phyloP scores from a whole-genome alignment of 192 early-diverging fungal genomes.

The Entomortierella beljakovae region DNA sequence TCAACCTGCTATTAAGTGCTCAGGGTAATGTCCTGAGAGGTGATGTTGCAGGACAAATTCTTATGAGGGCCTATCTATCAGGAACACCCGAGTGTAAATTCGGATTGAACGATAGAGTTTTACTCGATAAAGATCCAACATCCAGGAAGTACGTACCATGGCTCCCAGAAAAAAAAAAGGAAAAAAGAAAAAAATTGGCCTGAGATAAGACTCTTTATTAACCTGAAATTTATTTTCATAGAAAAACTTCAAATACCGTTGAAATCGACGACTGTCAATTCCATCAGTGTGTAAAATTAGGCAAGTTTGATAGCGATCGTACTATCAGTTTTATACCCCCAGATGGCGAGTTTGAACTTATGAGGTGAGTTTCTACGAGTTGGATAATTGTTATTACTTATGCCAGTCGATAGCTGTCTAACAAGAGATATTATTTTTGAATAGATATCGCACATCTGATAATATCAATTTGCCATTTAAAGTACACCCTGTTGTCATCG shows the following conservation, averaged over 20 bases:
- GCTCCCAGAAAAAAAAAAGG: background rate
- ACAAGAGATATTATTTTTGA: too few relatives aligned
- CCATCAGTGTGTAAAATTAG: slow-evolving; percentile 97
- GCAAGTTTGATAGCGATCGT: slow-evolving; percentile 91
- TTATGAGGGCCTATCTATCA: slow-evolving; percentile 86
- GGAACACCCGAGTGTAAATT: slow-evolving; percentile 99
- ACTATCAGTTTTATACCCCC: slow-evolving; percentile 98
- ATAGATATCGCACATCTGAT: slow-evolving; percentile 91
- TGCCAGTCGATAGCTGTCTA: too few relatives aligned
- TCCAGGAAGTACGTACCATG: slow-evolving; percentile 27
- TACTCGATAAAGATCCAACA: slow-evolving; percentile 81
- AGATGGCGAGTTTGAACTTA: slow-evolving; percentile 97
- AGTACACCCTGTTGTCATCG: slow-evolving; percentile 92
- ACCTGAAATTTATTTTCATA: background rate
- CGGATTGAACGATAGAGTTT: slow-evolving; percentile 90
- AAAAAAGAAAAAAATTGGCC: too few relatives aligned
- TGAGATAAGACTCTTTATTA: background rate
- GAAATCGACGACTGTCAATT: slow-evolving; percentile 98
- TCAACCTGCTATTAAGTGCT: slow-evolving; percentile 90
- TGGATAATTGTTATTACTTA: too few relatives aligned
- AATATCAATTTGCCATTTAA: slow-evolving; percentile 96
- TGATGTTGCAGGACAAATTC: slow-evolving; percentile 27
- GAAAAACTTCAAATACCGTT: slow-evolving; percentile 71
- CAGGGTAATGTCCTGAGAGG: slow-evolving; percentile 85
- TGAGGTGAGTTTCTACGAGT: slow-evolving; percentile 68